Conservation (phyloP, 1,284 basidiomycete genomes). For the Ceratobasidium sp. region DNA sequence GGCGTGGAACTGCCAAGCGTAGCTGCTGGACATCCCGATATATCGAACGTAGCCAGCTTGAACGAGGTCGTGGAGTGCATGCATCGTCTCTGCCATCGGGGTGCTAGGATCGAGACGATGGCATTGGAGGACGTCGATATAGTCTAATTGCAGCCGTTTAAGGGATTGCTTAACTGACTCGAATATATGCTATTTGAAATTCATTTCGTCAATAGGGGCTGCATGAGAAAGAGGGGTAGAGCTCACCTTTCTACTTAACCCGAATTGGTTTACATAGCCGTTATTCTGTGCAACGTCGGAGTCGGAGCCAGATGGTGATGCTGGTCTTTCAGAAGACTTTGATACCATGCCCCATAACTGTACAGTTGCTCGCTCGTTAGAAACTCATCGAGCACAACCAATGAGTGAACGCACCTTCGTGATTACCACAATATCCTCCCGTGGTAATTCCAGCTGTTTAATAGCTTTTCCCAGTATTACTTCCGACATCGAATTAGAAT, state of each 20-base stretch:
- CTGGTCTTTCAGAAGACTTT: not conserved
- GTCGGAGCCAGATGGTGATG: too few species aligned
- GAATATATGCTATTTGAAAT: slow-evolving; percentile 48
- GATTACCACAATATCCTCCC: slow-evolving; percentile 47
- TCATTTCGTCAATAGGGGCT: not conserved
- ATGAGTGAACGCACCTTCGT: slow-evolving; percentile 48
- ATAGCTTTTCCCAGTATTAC: slow-evolving; percentile 49
- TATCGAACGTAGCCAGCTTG: slow-evolving; percentile 37
- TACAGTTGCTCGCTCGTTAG: too few species aligned
- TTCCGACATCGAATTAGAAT: slow-evolving; percentile 44
- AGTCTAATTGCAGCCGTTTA: slow-evolving; percentile 15
- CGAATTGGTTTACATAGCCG: slow-evolving; percentile 55
- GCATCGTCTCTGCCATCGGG: slow-evolving; percentile 49
- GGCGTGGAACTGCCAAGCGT: slow-evolving; percentile 48
- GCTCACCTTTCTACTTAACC: slow-evolving; percentile 54
- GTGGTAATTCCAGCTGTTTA: slow-evolving; percentile 45
- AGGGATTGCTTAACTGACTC: slow-evolving; percentile 5
- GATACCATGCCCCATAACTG: too few species aligned
- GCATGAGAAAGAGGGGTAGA: too few species aligned
- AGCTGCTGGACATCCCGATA: slow-evolving; percentile 62
- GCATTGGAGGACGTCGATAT: slow-evolving; percentile 47
- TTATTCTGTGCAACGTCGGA: slow-evolving; percentile 29
- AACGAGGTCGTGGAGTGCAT: slow-evolving; percentile 47
- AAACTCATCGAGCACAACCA: too few species aligned
- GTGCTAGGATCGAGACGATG: slow-evolving; percentile 46